Evolutionary conservation across 352 stramenopile species (phyloP).

Genomic region (Pythium chondricola): DNA sequence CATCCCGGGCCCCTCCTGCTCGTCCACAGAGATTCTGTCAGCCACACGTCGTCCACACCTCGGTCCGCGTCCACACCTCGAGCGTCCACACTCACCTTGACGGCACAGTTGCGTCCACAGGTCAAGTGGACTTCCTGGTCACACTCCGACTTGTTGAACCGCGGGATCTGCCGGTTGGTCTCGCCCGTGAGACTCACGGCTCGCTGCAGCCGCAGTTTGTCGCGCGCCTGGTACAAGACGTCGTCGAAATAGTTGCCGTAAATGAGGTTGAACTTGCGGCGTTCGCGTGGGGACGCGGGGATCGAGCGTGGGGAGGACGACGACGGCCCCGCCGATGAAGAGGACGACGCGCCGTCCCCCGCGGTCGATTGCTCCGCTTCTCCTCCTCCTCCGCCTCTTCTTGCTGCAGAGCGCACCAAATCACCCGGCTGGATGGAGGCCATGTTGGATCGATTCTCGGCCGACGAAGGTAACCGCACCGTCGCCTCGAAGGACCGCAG

Average conservation of each 20-base stretch:
- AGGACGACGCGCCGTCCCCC: not conserved
- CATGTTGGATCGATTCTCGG: constrained; percentile 11
- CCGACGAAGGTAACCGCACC: constrained; percentile 53
- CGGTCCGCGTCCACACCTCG: not conserved
- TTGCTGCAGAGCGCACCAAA: not conserved
- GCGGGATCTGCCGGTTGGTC: constrained; percentile 45
- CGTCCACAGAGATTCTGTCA: too few species aligned
- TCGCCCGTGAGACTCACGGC: constrained; percentile 62
- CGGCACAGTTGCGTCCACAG: constrained; percentile 75
- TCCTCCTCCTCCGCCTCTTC: not conserved
- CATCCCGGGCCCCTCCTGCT: constrained; percentile 47
- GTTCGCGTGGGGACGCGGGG: constrained; percentile 63
- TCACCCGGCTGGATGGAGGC: not conserved
- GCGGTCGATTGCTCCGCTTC: not conserved
- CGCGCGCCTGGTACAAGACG: constrained; percentile 74
- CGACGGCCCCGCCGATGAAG: constrained; percentile 12
- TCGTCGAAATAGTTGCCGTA: constrained; percentile 84
- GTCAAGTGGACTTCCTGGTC: constrained; percentile 84
- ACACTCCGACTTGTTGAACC: constrained; percentile 77
- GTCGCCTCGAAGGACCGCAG: constrained; percentile 81
- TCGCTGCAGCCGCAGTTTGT: constrained; percentile 67
- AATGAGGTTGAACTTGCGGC: constrained; percentile 64
- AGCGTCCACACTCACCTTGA: constrained; percentile 62
- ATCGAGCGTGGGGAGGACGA: constrained; percentile 79
- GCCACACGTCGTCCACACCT: not conserved